phyloP scores from a whole-genome alignment of 2,329 filamentous ascomycete species.

The Cadophora luteo-olivacea region DNA sequence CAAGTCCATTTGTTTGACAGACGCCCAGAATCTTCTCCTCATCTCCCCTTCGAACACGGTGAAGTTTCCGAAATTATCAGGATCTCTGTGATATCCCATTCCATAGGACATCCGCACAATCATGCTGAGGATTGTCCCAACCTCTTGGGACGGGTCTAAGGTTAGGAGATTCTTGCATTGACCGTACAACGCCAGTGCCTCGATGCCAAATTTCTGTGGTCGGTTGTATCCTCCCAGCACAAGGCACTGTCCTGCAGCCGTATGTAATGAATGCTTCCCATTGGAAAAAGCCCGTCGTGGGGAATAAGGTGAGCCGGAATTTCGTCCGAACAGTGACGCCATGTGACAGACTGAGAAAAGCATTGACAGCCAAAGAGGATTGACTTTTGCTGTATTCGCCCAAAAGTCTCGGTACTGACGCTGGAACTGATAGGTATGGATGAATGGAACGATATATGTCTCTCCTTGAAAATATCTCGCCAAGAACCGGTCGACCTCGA shows the following conservation, averaged over 20 bases:
- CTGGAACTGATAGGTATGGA: constrained; percentile 37
- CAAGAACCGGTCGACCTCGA: constrained; percentile 32
- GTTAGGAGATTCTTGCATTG: constrained; percentile 39
- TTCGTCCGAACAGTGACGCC: constrained; percentile 22
- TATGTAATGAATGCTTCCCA: constrained; percentile 18
- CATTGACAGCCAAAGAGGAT: constrained; percentile 39
- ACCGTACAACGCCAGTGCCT: constrained; percentile 37
- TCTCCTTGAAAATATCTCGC: constrained; percentile 33
- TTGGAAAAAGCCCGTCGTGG: neutral
- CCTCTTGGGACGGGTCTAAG: constrained; percentile 39
- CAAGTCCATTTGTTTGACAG: constrained; percentile 39
- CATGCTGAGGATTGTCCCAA: constrained; percentile 38
- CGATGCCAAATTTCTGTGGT: constrained; percentile 35
- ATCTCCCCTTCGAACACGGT: constrained; percentile 42
- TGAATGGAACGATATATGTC: constrained; percentile 32
- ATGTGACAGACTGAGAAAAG: constrained; percentile 37
- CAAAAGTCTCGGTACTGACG: constrained; percentile 37
- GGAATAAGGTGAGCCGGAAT: constrained; percentile 1
- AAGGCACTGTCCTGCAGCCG: constrained; percentile 37
- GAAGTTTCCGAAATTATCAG: constrained; percentile 32
- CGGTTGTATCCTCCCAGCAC: constrained; percentile 38
- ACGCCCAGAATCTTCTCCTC: constrained; percentile 41
- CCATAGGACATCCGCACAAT: constrained; percentile 39
- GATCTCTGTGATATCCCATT: constrained; percentile 43
- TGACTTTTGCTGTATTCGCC: constrained; percentile 23